A percentile compares a stretch with the other conserved stretches of the same genome.
These are phyloP conservation scores for Cercospora beticola DNA, from an alignment of 2,329 filamentous ascomycete species.

Conservation along the genomic window DNA sequence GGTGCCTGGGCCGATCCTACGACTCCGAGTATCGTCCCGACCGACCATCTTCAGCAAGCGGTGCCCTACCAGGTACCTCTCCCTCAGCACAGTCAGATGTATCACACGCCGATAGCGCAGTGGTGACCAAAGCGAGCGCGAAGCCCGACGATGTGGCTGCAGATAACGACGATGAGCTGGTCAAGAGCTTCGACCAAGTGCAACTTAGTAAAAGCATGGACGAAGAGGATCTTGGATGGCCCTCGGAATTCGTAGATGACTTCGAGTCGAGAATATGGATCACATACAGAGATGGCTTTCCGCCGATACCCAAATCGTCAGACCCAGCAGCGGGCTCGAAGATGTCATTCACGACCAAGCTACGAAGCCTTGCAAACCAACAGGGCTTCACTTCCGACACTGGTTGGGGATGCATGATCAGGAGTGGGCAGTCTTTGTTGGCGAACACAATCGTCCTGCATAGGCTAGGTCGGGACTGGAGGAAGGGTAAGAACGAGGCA, in stretches of 20 bases:
- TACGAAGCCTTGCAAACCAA: slow-evolving; percentile 77
- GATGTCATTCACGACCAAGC: slow-evolving; percentile 79
- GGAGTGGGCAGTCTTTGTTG: slow-evolving; percentile 88
- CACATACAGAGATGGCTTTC: slow-evolving; percentile 88
- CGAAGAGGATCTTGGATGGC: slow-evolving; percentile 64
- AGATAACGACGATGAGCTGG: slow-evolving; percentile 27
- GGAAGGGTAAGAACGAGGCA: slow-evolving; percentile 59
- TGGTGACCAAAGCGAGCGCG: slow-evolving; percentile 29
- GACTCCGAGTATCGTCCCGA: slow-evolving; percentile 37
- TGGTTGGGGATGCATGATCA: slow-evolving; percentile 98
- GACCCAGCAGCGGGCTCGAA: slow-evolving; percentile 68
- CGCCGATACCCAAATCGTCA: slow-evolving; percentile 73
- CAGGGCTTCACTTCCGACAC: slow-evolving; percentile 87
- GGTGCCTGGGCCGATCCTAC: slow-evolving; percentile 71
- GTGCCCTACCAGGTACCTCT: slow-evolving; percentile 27
- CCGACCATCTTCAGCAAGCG: slow-evolving; percentile 20
- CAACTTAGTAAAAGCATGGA: slow-evolving; percentile 34
- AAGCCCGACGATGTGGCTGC: slow-evolving; percentile 21
- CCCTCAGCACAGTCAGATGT: slow-evolving; percentile 33
- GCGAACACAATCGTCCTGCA: slow-evolving; percentile 78
- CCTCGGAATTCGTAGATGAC: slow-evolving; percentile 79
- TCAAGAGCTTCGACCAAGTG: slow-evolving; percentile 33
- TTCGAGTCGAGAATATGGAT: slow-evolving; percentile 95
- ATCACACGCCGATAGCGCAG: slow-evolving; percentile 38
- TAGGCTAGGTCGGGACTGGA: slow-evolving; percentile 81